Percentiles rank a stretch among this genome's conserved stretches.
phyloP scores from a whole-genome alignment of 768 basidiomycete species.

The Macrolepiota fuliginosa region DNA sequence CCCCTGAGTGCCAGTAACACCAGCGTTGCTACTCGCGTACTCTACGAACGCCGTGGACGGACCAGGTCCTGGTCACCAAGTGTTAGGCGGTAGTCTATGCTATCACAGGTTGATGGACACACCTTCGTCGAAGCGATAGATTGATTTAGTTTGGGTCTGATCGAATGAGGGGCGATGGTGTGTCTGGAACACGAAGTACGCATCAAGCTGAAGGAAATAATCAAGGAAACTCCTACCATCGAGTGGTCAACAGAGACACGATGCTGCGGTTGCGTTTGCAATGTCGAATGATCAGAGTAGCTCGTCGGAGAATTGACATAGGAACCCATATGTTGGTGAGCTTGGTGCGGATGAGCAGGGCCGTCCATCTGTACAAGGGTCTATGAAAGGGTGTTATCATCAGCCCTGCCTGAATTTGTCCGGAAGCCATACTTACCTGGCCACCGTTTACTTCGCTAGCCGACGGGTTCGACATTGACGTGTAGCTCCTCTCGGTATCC shows the following conservation, averaged over 20 bases:
- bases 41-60: neutral
- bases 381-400: neutral
- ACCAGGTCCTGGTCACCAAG: neutral
- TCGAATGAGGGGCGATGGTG: constrained; percentile 3
- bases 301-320: neutral
- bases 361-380: neutral
- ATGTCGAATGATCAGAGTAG: neutral
- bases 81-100: neutral
- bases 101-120: neutral
- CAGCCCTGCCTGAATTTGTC: neutral
- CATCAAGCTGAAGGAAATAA: neutral
- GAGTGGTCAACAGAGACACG: neutral
- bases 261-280: neutral
- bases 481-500: neutral
- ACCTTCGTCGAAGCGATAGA: constrained; percentile 11
- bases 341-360: neutral
- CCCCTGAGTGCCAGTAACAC: neutral
- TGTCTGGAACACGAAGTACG: neutral
- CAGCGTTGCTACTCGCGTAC: neutral
- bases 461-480: neutral
- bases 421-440: neutral
- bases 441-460: neutral
- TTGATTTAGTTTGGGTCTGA: neutral
- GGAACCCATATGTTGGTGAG: neutral
- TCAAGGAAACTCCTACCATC: neutral